phyloP scores from a whole-genome alignment of 805 yeast genomes.

The Teunomyces barrocoloradensis region DNA sequence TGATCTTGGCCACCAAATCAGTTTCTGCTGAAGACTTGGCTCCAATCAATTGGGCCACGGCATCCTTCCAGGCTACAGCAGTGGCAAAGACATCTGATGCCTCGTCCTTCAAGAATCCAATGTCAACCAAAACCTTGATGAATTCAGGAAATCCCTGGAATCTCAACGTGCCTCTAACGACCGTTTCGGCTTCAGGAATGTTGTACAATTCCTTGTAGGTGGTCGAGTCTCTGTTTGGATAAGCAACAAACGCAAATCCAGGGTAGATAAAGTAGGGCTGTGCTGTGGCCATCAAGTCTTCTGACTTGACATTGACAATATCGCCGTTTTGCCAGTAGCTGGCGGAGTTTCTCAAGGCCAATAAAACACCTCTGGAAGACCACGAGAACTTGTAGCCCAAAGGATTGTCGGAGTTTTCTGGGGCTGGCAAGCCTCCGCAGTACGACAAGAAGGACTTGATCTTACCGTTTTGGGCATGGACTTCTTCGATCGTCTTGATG shows the following conservation, averaged over 20 bases:
- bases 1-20: constrained; percentile 75
- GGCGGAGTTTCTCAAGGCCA: constrained; percentile 94
- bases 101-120: constrained; percentile 86
- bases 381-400: constrained; percentile 98
- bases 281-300: constrained; percentile 92
- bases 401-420: constrained; percentile 96
- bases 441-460: constrained; percentile 90
- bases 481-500: constrained; percentile 96
- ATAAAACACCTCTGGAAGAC: constrained; percentile 97
- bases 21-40: constrained; percentile 66
- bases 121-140: constrained; percentile 89
- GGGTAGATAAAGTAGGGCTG: constrained; percentile 95
- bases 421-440: constrained; percentile 99
- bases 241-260: constrained; percentile 90
- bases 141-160: constrained; percentile 99
- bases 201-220: constrained; percentile 85
- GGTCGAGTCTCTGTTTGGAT: constrained; percentile 98
- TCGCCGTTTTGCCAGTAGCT: constrained; percentile 85
- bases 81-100: constrained; percentile 56
- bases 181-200: constrained; percentile 97
- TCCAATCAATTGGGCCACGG: constrained; percentile 71
- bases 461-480: constrained; percentile 87
- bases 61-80: constrained; percentile 82
- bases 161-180: constrained; percentile 95
- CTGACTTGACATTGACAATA: constrained; percentile 74